Conservation (phyloP, 495 filamentous ascomycete species). For the Hyaloscypha variabilis region DNA sequence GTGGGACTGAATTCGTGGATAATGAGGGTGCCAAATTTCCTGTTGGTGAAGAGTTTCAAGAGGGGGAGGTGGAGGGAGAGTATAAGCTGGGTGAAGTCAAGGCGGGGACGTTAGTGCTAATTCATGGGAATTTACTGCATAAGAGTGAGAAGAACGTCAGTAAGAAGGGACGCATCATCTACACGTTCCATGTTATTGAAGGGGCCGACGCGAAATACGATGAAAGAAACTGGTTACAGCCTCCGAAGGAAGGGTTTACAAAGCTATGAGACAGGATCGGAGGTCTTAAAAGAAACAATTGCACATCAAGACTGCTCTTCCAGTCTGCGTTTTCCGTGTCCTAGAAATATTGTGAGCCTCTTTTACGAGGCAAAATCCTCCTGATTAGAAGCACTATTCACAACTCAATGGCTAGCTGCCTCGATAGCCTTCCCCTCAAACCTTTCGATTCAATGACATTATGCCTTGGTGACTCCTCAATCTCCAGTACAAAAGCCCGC, state of each 20-base stretch:
- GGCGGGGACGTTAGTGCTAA: constrained; percentile 86
- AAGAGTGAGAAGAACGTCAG: constrained; percentile 94
- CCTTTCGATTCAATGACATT: too few species aligned
- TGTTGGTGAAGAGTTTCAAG: constrained; percentile 39
- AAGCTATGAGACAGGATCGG: constrained; percentile 20
- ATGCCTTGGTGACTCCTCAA: too few species aligned
- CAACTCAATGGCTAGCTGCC: too few species aligned
- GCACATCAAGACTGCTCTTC: too few species aligned
- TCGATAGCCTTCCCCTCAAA: too few species aligned
- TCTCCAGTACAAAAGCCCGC: too few species aligned
- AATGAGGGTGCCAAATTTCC: constrained; percentile 47
- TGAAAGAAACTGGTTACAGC: constrained; percentile 89
- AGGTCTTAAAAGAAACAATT: not conserved
- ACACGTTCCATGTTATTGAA: constrained; percentile 98
- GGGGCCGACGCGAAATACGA: constrained; percentile 78
- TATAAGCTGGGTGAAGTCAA: constrained; percentile 79
- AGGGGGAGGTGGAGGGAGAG: constrained; percentile 36
- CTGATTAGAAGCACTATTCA: too few species aligned
- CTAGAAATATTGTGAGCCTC: too few species aligned
- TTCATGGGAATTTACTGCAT: constrained; percentile 95
- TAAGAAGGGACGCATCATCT: constrained; percentile 84
- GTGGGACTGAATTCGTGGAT: constrained; percentile 53
- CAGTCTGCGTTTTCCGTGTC: too few species aligned
- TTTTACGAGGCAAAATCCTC: too few species aligned
- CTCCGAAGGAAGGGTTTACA: constrained; percentile 70